Evolutionary conservation across 1,284 basidiomycete genomes (phyloP), one percentile per base, ranked within the genome.

Genomic region (Phellinidium pouzarii): DNA sequence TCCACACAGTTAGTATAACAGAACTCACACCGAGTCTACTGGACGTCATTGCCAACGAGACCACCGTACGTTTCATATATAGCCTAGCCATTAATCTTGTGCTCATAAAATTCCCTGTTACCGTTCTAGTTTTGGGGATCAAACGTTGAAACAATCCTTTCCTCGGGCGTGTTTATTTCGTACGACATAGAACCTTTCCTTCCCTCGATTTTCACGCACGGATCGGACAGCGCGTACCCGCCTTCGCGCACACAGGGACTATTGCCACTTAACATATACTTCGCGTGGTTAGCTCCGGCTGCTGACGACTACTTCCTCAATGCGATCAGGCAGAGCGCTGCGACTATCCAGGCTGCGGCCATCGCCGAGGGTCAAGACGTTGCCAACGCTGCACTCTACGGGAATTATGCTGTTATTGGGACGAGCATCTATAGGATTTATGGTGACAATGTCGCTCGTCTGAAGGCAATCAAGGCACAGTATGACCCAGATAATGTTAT

Each of bases 131-230:
- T 64, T 60, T 72, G 70, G 69, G 70, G 73, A 17, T 44, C 53
- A 1, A 44, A 45, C 4, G 62, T 72, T n/a, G 62, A 59, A 20
- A 37, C 51, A 6, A 19, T 53, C 23, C 47, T 63, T 17, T 56
- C 66, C 9, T 62, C 64, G 1, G 71, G 66, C 1, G 48, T 57
- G 0, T 70, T 73, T 61, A 66, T 75, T 57, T 77, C 75, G 9
- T 82, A 79, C 59, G 74, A 70, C 52, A 68, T 80, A 53, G 78
- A 84, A 56, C 76, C 78, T 3, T 82, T 82, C 71, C 67, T 78
- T 4, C 63, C 74, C 0, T 61, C 60, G 20, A 58, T 78, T 53
- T 71, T 76, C 60, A 61, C 63, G 1, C 73, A 78, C 59, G 68
- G 64, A 47, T 53, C 64, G 9, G 58, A 43, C 44, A 56, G 54